A percentile compares a stretch with the other conserved stretches of the same genome.
Evolutionary conservation across 495 filamentous ascomycete species (phyloP).

Genomic region (Neurospora sp.): DNA sequence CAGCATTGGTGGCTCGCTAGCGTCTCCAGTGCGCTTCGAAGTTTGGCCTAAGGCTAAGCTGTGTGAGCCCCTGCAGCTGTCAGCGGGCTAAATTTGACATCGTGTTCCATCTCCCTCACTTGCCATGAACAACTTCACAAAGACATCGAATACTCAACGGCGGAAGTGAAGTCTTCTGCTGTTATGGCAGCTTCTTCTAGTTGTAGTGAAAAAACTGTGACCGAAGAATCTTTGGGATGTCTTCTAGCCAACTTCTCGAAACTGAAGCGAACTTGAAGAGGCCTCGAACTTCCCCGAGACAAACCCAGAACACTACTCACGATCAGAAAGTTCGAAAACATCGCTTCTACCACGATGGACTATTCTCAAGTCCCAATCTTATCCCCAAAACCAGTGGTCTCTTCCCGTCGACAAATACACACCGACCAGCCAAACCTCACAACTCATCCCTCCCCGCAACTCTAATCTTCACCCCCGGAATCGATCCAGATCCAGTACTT

Average conservation of each 20-base stretch:
- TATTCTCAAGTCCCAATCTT: no score
- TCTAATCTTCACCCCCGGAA: constrained; percentile 22
- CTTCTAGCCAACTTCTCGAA: background rate
- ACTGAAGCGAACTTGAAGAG: background rate
- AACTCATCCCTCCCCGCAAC: constrained; percentile 22
- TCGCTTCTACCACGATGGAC: no score
- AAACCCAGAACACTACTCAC: no score
- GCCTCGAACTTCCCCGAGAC: no score
- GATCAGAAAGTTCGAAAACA: no score
- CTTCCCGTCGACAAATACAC: background rate
- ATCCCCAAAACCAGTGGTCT: background rate
- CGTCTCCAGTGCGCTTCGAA: background rate
- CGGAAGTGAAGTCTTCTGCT: background rate
- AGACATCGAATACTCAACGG: background rate
- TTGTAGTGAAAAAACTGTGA: background rate
- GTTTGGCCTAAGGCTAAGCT: background rate
- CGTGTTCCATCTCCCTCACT: background rate
- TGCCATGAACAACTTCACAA: background rate
- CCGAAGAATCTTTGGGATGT: background rate
- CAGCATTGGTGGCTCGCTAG: background rate
- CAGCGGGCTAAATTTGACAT: background rate
- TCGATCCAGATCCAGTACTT: constrained; percentile 1
- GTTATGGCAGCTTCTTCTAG: background rate
- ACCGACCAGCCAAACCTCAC: background rate
- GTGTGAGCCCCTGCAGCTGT: background rate